Conservation (phyloP, 768 basidiomycete species). For the Infundibulicybe gibba region DNA sequence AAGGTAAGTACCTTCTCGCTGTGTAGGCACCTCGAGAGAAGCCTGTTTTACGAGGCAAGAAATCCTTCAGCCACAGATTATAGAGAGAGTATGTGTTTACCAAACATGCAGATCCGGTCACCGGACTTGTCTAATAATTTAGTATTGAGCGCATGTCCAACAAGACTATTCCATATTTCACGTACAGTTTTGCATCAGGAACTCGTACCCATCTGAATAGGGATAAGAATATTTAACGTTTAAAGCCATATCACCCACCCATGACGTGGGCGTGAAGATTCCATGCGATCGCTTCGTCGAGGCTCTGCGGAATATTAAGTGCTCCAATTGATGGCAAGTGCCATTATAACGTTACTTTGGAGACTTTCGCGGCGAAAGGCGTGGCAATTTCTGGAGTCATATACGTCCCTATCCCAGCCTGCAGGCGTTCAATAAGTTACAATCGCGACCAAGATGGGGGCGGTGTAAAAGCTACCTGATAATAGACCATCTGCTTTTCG, state of each 20-base stretch:
- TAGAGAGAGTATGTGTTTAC: constrained; percentile 16
- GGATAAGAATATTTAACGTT: no score
- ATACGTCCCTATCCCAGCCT: constrained; percentile 58
- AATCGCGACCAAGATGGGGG: neutral
- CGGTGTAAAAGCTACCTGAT: no score
- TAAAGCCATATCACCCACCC: constrained; percentile 27
- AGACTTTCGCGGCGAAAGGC: constrained; percentile 35
- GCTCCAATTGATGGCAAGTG: neutral
- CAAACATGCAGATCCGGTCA: constrained; percentile 63
- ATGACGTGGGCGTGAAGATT: constrained; percentile 52
- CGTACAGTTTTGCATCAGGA: no score
- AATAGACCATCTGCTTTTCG: no score
- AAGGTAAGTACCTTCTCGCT: constrained; percentile 42
- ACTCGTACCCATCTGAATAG: no score
- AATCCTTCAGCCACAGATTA: neutral
- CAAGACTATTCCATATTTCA: constrained; percentile 15
- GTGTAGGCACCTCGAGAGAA: constrained; percentile 69
- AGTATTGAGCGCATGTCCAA: constrained; percentile 60
- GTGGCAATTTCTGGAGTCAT: no score
- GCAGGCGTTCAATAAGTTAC: neutral
- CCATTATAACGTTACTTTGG: constrained; percentile 29
- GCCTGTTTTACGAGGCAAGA: constrained; percentile 26
- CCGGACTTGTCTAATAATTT: constrained; percentile 50
- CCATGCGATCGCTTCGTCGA: constrained; percentile 47
- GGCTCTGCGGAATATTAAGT: constrained; percentile 15